Conservation (phyloP, 352 stramenopile genomes). For the Phytophthora hybrid region DNA sequence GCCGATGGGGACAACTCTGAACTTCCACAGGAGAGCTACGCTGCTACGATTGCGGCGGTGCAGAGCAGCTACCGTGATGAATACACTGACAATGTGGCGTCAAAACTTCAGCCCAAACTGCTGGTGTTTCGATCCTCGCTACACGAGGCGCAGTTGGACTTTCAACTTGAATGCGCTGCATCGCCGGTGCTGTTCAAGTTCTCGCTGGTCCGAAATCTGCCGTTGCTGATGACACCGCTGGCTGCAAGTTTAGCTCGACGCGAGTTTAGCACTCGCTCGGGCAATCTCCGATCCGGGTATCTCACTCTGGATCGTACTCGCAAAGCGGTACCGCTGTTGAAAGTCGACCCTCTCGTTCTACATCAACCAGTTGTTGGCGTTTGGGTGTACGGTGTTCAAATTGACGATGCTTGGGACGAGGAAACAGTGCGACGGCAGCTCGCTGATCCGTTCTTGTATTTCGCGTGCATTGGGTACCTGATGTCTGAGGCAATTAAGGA, state of each 20-base stretch:
- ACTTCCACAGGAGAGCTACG: constrained; percentile 44
- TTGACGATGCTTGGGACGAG: constrained; percentile 64
- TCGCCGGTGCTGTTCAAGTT: constrained; percentile 60
- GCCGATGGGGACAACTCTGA: constrained; percentile 8
- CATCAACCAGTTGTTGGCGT: constrained; percentile 76
- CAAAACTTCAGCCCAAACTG: constrained; percentile 51
- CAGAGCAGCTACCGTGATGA: constrained; percentile 50
- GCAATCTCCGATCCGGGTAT: constrained; percentile 58
- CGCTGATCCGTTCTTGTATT: constrained; percentile 64
- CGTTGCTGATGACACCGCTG: constrained; percentile 81
- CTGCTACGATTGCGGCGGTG: constrained; percentile 34
- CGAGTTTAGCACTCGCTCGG: constrained; percentile 52
- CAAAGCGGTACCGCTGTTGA: constrained; percentile 78
- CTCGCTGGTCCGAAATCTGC: constrained; percentile 69
- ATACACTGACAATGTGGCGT: constrained; percentile 41
- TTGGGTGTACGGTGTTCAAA: constrained; percentile 74
- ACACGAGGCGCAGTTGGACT: constrained; percentile 52
- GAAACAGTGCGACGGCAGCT: constrained; percentile 43
- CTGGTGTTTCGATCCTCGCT: constrained; percentile 47
- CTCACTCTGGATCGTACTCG: constrained; percentile 78
- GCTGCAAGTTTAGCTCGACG: constrained; percentile 62
- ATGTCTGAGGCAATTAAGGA: constrained; percentile 67
- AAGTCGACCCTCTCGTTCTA: constrained; percentile 73
- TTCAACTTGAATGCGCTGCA: constrained; percentile 52
- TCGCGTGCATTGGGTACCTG: constrained; percentile 65